phyloP scores from a whole-genome alignment of 352 stramenopile species.

The Globisporangium takayamanum region DNA sequence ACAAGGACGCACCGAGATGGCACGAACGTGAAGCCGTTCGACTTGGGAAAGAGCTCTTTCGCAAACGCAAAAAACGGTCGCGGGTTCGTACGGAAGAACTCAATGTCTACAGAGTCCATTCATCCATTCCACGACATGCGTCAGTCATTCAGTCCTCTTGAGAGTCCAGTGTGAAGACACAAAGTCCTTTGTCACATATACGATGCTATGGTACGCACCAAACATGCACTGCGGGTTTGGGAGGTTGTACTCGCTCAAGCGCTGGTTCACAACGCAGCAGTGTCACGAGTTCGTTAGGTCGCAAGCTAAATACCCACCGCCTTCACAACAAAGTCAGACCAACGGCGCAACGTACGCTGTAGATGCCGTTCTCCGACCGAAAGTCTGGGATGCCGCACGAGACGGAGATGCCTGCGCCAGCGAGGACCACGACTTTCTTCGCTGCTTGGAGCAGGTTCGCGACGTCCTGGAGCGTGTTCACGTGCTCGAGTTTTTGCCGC shows the following conservation, averaged over 20 bases:
- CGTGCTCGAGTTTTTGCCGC: conserved; percentile 41
- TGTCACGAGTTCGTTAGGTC: no score
- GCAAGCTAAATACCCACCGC: no score
- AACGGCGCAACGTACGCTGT: conserved; percentile 58
- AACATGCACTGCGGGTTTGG: conserved; percentile 87
- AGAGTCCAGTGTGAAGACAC: not conserved
- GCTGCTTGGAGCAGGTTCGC: conserved; percentile 58
- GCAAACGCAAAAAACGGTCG: conserved; percentile 97
- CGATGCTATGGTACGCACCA: conserved; percentile 23
- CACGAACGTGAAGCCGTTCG: conserved; percentile 77
- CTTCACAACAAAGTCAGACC: not conserved
- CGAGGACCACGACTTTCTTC: conserved; percentile 90
- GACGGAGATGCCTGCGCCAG: conserved; percentile 94
- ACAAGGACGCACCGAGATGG: conserved; percentile 35
- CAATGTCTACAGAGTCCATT: conserved; percentile 80
- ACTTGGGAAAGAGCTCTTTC: conserved; percentile 79
- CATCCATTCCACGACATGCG: not conserved
- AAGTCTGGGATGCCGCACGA: conserved; percentile 99
- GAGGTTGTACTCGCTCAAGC: conserved; percentile 74
- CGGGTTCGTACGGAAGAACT: conserved; percentile 96
- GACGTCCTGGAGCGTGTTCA: conserved; percentile 73
- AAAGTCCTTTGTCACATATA: not conserved
- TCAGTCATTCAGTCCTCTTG: not conserved
- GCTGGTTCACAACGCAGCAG: conserved; percentile 19
- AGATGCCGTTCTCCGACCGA: conserved; percentile 90